phyloP scores from a whole-genome alignment of 1,284 basidiomycete genomes.

The Butyriboletus appendiculatus region DNA sequence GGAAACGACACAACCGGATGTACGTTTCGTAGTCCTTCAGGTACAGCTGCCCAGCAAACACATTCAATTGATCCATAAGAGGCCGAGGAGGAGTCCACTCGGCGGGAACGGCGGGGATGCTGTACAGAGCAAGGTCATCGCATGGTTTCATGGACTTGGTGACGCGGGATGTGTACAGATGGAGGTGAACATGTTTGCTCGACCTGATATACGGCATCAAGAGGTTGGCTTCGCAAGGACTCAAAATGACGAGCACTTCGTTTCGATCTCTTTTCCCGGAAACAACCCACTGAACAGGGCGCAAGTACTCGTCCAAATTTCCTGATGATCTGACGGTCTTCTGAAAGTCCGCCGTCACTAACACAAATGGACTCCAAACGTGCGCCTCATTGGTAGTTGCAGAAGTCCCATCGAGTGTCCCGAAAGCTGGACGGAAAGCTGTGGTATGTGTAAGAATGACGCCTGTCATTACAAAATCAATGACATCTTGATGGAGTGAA shows the following conservation, averaged over 20 bases:
- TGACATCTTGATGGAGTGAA: constrained; percentile 21
- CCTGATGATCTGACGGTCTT: background rate
- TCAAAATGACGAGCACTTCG: constrained; percentile 40
- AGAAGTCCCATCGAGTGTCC: constrained; percentile 13
- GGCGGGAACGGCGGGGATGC: constrained; percentile 28
- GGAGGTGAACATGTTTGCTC: constrained; percentile 39
- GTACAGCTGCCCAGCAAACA: constrained; percentile 39
- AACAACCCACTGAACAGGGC: constrained; percentile 48
- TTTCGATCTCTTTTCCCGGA: constrained; percentile 17
- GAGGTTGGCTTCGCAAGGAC: constrained; percentile 46
- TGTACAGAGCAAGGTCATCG: constrained; percentile 42
- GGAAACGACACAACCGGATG: constrained; percentile 35
- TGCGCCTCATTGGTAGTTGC: constrained; percentile 4
- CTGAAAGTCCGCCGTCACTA: constrained; percentile 36
- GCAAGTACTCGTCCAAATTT: constrained; percentile 37
- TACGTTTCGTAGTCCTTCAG: constrained; percentile 36
- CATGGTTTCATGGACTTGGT: constrained; percentile 38
- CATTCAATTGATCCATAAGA: constrained; percentile 38
- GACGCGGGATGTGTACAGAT: constrained; percentile 46
- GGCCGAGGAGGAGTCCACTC: constrained; percentile 20
- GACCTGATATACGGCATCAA: constrained; percentile 41
- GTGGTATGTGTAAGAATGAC: background rate
- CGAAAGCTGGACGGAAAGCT: constrained; percentile 15
- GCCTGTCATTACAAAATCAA: constrained; percentile 28
- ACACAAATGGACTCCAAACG: constrained; percentile 25